Evolutionary conservation across 306 rosid genomes (phyloP), one percentile per base, ranked within the genome.

Genomic region (Acacia melanoxylon): DNA sequence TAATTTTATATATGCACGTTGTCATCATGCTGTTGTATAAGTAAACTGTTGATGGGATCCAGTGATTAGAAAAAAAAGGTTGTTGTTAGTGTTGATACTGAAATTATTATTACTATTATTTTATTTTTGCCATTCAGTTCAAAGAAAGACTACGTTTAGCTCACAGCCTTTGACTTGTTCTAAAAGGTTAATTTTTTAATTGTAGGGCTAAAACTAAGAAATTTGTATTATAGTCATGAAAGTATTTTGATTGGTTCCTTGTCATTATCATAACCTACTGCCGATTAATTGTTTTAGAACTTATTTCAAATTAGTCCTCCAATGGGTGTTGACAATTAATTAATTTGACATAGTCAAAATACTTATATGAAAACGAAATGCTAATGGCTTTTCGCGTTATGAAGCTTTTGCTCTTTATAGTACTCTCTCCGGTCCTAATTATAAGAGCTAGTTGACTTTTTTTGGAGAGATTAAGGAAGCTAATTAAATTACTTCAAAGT

Each of bases 121-220:
- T 17, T 0, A 66, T 0, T 67, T 27, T 67, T 33, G n/a, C 46
- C n/a, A 16, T 35, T 35, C 6, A 33, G 22, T 67, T 67, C n/a
- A 7, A 44, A 68, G 72, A 29, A 9, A 35, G 67, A 24, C 41
- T 37, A 37, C 25, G 9, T 37, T 37, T 63, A 75, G 2, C 48
- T 33, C 9, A 24, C 40, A 74, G 13, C 62, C 73, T 14, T 74
- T 72, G 77, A 81, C 80, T 40, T 46, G 1, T 41, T 74, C 80
- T 20, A 81, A 74, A 49, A 24, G 68, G 37, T 40, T 10, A 8
- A 51, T 14, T 13, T 42, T 35, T n/a, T n/a, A 9, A 63, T 63
- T 14, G 37, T 20, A 58, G 31, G 27, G 68, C 7, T 11, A 48
- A 67, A 66, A 48, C 35, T 56, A 62, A 15, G 22, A 20, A 25